Evolutionary conservation across 2,329 filamentous ascomycete species (phyloP), one percentile per base, ranked within the genome.

Genomic region (Microsporum canis): DNA sequence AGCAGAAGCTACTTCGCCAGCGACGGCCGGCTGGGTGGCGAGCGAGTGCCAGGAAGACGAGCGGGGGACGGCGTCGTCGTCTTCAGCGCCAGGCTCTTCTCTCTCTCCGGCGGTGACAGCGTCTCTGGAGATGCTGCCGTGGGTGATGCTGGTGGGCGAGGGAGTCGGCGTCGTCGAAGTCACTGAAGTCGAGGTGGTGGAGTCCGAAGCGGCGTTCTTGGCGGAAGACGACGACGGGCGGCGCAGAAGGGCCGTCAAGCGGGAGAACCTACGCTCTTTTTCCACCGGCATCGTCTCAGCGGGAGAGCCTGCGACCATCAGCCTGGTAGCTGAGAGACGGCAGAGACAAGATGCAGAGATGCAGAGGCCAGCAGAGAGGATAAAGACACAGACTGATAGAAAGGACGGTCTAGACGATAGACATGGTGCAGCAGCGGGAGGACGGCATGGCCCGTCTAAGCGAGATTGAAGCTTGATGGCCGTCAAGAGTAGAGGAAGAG

Each of bases 241-340:
- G 61, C 72, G 71, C 63, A 74, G 66, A 62, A 74, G 68, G 41
- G 70, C 68, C 64, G 72, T 72, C 60, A 72, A 67, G 65, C 70
- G 69, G 65, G 72, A 72, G 38, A 72, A 67, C 53, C 71, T 65
- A 63, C 65, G 66, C 64, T 73, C 71, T 38, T 49, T 60, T 34
- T 62, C 62, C 17, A 51, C 59, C 38, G 63, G 60, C 63, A 62
- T 63, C 27, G 17, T 49, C 3, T 47, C 43, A 47, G 43, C 43
- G 17, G 55, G 27, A 10, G 23, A 10, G 8, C 12, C 49, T 53
- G 49, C 49, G 53, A 53, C 14, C 34, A 36, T 36, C 39, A 14
- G 39, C 6, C 10, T 43, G 39, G 39, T 23, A 23, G 17, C 12
- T 3, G 27, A 49, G 14, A 31, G 27, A 12, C 49, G 14, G 49